Base-by-base conservation (phyloP, 768 basidiomycete species). In the Leccinum subgranulosum region DNA sequence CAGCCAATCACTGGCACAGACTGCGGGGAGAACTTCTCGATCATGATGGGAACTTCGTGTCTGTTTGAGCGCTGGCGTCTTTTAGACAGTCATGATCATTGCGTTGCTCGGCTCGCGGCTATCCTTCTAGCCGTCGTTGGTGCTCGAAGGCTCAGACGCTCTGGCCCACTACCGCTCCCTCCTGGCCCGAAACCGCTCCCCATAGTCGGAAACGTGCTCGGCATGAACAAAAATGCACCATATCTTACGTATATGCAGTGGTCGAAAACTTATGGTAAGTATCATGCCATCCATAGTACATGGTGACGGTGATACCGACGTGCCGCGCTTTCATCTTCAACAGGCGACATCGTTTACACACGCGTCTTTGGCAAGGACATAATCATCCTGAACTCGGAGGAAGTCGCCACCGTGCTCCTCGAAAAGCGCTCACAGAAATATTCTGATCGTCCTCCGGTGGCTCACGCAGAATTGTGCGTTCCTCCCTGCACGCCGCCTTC, bases 401-500 rank as follows among this genome's bases (percentile, higher is more conserved):
- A 79, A 58, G 75, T 73, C 10, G 77, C 76, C 34, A 71, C 73
- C n/a, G 81, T 81, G 43, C 68, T 85, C 25, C 68, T 85, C 31
- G 83, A 84, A 36, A 80, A 76, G 61, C 76, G 80, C 31, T 78
- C 82, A 49, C 64, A 76, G 10, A 79, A 79, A 25, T 84, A 84
- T 63, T 84, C 81, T 48, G 58, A 61, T 51, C 55, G 64, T 8
- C 62, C 66, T 6, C 7, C 15, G 1, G 46, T 46, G 6, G 11
- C 47, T 28, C 47, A 25, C 17, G 47, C 17, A 69, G 65, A 46
- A 6, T 23, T 46, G 45, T 46, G 2, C 11, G 39, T 41, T 41
- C 39, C 15, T 41, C n/a, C 39, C n/a, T 41, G n/a, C 29, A 29
- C 28, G 28, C 27, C 17, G 36, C 12, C 17, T 39, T 39, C 9